Percentiles rank a stretch among this genome's conserved stretches.
phyloP scores from a whole-genome alignment of 1,284 basidiomycete species.

The Phellinidium pouzarii region DNA sequence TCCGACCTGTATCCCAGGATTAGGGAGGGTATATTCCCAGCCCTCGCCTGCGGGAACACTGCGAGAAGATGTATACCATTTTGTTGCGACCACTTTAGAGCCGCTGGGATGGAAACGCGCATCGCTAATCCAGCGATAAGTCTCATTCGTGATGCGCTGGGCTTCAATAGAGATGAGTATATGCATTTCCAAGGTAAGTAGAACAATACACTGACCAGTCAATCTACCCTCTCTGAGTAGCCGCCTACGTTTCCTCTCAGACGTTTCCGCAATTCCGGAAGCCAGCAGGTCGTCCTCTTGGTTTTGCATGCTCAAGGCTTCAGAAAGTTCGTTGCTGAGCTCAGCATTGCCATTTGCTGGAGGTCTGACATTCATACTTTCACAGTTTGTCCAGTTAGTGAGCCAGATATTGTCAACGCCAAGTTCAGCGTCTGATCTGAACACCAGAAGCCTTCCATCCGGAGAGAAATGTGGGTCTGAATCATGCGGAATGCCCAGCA shows the following conservation, averaged over 20 bases:
- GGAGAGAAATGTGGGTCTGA: slow-evolving; percentile 69
- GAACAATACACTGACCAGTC: slow-evolving; percentile 34
- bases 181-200: neutral
- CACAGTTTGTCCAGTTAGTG: slow-evolving; percentile 55
- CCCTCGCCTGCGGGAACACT: slow-evolving; percentile 65
- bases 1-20: neutral
- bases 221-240: slow-evolving; percentile 54
- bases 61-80: slow-evolving; percentile 61
- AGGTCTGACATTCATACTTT: slow-evolving; percentile 46
- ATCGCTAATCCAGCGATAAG: slow-evolving; percentile 61
- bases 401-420: slow-evolving; percentile 73
- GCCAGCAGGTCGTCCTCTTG: slow-evolving; percentile 44
- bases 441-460: slow-evolving; percentile 51
- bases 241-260: slow-evolving; percentile 39
- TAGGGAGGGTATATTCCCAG: slow-evolving; percentile 46
- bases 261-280: slow-evolving; percentile 43
- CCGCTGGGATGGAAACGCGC: slow-evolving; percentile 64
- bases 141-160: slow-evolving; percentile 64
- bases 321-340: slow-evolving; percentile 24
- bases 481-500: slow-evolving; percentile 59
- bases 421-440: slow-evolving; percentile 62
- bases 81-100: slow-evolving; percentile 55
- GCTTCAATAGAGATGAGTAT: slow-evolving; percentile 31
- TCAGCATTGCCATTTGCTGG: slow-evolving; percentile 15
- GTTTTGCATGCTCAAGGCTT: slow-evolving; percentile 33